Base-by-base conservation (phyloP, 2,329 filamentous ascomycete genomes). In the Calonectria pauciramosa region DNA sequence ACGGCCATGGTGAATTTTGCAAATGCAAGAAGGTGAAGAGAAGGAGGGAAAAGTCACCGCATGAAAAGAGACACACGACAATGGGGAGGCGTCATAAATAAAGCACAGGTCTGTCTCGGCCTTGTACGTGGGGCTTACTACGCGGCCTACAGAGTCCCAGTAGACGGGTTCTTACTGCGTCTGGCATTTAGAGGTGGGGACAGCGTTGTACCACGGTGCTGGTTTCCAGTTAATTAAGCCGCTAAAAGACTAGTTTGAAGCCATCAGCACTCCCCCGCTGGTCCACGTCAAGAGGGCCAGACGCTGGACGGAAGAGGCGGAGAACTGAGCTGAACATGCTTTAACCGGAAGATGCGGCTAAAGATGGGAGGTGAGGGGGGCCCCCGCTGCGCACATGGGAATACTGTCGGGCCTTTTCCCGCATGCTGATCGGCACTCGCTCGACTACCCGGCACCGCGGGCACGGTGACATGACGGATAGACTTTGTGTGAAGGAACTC, bases 1-100 rank as follows among this genome's bases (percentile, higher is more conserved):
- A 86, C 36, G 0, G 82, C 81, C 84, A 85, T 84, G 59, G 32
- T 32, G 72, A 36, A 26, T 20, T 34, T 13, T 20, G 14, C 36
- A 18, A 16, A 54, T 16, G 28, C 30, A 20, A 28, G 34, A 63
- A 18, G 16, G 6, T 54, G 32, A 41, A 16, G 34, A 44, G 23
- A 32, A 41, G 11, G 51, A 34, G 64, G 14, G 14, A 26, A 28
- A 28, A 18, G 5, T 3, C 14, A 18, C 38, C 3, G 1, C 28
- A 36, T 26, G 32, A 56, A 60, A 11, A 38, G 18, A 16, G 18
- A 16, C 52, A 38, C 56, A 38, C 26, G 28, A n/a, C 23, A 54
- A 54, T 68, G 54, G 38, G 64, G 64, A 72, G 44, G 52, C n/a
- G 70, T 44, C 44, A 63, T 63, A 47, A 41, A 30, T 38, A 67